These are phyloP conservation scores for Adiantum capillusveneris DNA, from an alignment of 75 land plant genomes.

Conservation along the genomic window DNA sequence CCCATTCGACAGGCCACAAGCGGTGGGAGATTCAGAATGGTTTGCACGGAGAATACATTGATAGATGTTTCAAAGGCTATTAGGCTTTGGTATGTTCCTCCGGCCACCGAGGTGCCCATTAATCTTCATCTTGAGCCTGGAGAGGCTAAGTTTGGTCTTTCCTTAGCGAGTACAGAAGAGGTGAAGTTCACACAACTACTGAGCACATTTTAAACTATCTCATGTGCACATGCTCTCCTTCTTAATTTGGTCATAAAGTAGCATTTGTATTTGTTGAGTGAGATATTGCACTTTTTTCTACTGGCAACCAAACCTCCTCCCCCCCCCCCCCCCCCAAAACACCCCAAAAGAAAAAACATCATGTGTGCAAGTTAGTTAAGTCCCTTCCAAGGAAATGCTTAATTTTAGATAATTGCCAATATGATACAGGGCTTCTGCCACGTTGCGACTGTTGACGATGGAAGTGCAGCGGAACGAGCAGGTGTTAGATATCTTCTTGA, in stretches of 20 bases:
- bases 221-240: too few species aligned
- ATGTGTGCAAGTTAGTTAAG: neutral
- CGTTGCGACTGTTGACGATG: conserved; percentile 50
- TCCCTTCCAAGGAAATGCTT: neutral
- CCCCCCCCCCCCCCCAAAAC: neutral
- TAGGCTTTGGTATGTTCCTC: conserved; percentile 63
- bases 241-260: too few species aligned
- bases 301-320: too few species aligned
- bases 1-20: too few species aligned
- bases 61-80: conserved; percentile 65
- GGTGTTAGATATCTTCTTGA: conserved; percentile 49
- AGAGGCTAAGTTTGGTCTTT: conserved; percentile 57
- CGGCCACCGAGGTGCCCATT: conserved; percentile 40
- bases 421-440: conserved; percentile 70
- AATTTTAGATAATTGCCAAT: neutral
- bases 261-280: too few species aligned
- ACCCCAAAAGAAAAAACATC: neutral
- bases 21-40: too few species aligned
- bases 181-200: too few species aligned
- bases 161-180: conserved; percentile 73
- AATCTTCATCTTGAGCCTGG: conserved; percentile 36
- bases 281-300: too few species aligned
- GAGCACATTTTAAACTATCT: too few species aligned
- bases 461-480: conserved; percentile 54
- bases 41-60: too few species aligned